Conservation (phyloP, 768 basidiomycete genomes). For the Trametes maxima region DNA sequence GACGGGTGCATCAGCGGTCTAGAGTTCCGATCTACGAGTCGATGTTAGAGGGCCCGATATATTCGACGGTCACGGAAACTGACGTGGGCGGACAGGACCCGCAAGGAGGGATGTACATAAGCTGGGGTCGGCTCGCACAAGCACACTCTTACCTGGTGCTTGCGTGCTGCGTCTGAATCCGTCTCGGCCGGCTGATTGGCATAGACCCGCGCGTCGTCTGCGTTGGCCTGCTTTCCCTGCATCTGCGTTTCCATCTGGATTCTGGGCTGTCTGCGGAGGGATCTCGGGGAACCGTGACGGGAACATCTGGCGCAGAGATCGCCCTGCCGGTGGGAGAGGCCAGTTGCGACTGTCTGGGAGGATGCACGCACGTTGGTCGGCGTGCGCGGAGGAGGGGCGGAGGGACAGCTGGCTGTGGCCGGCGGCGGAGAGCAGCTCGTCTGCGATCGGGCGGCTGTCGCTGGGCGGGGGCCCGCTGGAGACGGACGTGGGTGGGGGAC, state of each 20-base stretch:
- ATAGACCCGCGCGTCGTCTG: background rate
- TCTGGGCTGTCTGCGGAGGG: constrained; percentile 13
- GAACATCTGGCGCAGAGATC: background rate
- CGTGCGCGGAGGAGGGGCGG: constrained; percentile 19
- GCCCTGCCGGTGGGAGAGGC: constrained; percentile 5
- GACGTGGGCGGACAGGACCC: constrained; percentile 18
- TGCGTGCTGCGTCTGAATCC: background rate
- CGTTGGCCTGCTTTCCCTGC: background rate
- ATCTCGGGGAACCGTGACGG: constrained; percentile 18
- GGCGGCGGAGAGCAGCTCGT: constrained; percentile 14
- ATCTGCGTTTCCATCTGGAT: background rate
- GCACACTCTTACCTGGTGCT: background rate
- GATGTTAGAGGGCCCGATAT: constrained; percentile 21
- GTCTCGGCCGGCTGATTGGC: no score
- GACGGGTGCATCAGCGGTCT: constrained; percentile 12
- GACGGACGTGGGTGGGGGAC: background rate
- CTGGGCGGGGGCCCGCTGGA: constrained; percentile 9
- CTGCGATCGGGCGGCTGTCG: constrained; percentile 22
- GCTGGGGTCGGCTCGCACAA: background rate
- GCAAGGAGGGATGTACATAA: constrained; percentile 18
- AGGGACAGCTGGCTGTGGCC: constrained; percentile 4
- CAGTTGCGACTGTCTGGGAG: background rate
- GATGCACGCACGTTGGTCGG: constrained; percentile 26
- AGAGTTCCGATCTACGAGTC: constrained; percentile 17
- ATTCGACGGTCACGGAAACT: constrained; percentile 19